Conservation (phyloP, 176 grass and related monocot genomes). For the Carex cristatella region DNA sequence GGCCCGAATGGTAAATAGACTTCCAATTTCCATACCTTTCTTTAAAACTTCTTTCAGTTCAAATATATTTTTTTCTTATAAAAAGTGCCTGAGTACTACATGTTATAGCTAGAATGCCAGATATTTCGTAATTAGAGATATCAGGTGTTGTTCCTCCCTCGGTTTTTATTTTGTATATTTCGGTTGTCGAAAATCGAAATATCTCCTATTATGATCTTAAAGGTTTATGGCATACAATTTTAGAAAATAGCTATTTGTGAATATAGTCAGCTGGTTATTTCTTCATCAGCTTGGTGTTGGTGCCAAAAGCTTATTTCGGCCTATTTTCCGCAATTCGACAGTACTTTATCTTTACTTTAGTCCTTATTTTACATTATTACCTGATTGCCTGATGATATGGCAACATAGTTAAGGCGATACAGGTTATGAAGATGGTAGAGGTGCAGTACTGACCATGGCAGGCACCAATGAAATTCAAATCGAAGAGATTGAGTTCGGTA, state of each 20-base stretch:
- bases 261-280: not conserved
- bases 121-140: not conserved
- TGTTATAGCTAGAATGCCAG: not conserved
- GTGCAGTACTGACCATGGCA: not conserved
- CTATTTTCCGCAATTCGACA: not conserved
- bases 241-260: not conserved
- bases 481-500: not conserved
- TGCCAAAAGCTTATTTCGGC: not conserved
- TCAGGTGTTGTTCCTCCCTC: not conserved
- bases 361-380: not conserved
- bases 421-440: slow-evolving; percentile 5
- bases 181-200: not conserved
- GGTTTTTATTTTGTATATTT: not conserved
- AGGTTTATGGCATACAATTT: not conserved
- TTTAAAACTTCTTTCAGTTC: not conserved
- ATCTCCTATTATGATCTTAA: not conserved
- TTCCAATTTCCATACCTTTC: not conserved
- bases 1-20: not conserved
- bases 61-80: not conserved
- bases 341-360: not conserved
- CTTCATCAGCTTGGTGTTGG: not conserved
- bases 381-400: slow-evolving; percentile 13
- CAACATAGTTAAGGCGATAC: slow-evolving; percentile 5
- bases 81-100: not conserved
- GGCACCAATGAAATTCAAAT: not conserved